phyloP scores from a whole-genome alignment of 2,329 filamentous ascomycete genomes.

The Colletotrichum salicis region DNA sequence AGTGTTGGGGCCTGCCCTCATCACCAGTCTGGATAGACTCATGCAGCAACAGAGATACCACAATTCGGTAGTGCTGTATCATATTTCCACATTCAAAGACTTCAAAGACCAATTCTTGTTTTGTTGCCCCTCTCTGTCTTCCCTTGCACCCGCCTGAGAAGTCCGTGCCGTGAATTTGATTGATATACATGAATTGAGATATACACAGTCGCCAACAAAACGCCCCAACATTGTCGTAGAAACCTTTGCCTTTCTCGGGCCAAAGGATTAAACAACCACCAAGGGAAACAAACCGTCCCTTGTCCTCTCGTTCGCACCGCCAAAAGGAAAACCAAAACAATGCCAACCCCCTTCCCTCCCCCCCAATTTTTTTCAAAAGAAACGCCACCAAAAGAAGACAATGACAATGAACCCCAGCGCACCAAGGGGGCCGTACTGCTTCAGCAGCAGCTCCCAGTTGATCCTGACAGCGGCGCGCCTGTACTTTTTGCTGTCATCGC shows the following conservation, averaged over 20 bases:
- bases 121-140: background rate
- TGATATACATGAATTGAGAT: slow-evolving; percentile 10
- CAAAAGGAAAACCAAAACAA: background rate
- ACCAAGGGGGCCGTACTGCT: slow-evolving; percentile 95
- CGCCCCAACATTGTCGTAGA: background rate
- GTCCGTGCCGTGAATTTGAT: background rate
- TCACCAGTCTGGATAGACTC: slow-evolving; percentile 13
- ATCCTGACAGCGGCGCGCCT: slow-evolving; percentile 91
- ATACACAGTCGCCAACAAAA: background rate
- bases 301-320: background rate
- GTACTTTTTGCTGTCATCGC: slow-evolving; percentile 96
- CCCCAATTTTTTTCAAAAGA: slow-evolving; percentile 75
- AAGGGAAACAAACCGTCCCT: background rate
- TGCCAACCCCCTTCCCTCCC: background rate
- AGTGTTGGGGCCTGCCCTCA: background rate
- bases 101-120: slow-evolving; percentile 17
- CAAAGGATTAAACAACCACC: background rate
- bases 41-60: slow-evolving; percentile 20
- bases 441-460: slow-evolving; percentile 96
- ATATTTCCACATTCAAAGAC: slow-evolving; percentile 30
- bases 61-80: slow-evolving; percentile 20
- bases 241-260: background rate
- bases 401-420: slow-evolving; percentile 84
- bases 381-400: slow-evolving; percentile 90
- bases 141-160: background rate